Evolutionary conservation across 805 yeast species (phyloP).

Genomic region (Tetrapisispora pingtungensis): DNA sequence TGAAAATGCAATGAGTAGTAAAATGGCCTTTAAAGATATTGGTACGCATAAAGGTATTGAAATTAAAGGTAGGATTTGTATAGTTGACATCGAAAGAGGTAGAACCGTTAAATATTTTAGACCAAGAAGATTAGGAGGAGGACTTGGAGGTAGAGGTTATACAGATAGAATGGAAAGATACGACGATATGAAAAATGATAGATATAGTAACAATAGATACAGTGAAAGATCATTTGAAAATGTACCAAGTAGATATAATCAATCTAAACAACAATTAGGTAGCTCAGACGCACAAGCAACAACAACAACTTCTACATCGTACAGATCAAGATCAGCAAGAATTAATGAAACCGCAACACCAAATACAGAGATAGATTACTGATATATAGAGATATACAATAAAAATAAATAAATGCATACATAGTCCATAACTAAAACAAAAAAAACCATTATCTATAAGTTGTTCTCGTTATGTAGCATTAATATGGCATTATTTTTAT

Average conservation of each 20-base stretch:
- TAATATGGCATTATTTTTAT: no score
- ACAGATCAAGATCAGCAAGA: constrained; percentile 19
- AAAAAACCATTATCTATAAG: no score
- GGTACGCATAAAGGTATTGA: constrained; percentile 36
- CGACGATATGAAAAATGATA: neutral
- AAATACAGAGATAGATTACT: constrained; percentile 15
- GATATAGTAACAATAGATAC: no score
- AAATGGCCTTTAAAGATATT: constrained; percentile 49
- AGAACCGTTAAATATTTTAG: constrained; percentile 56
- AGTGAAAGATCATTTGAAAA: no score
- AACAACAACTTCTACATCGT: constrained; percentile 1
- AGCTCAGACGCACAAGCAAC: no score
- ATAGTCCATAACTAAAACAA: no score
- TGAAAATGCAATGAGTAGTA: constrained; percentile 49
- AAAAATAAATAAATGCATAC: neutral
- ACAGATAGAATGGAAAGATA: constrained; percentile 8
- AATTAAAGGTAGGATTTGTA: constrained; percentile 43
- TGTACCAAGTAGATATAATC: neutral
- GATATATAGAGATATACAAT: neutral
- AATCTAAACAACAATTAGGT: neutral
- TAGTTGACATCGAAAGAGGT: constrained; percentile 69
- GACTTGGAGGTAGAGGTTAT: constrained; percentile 78
- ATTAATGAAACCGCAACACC: constrained; percentile 5
- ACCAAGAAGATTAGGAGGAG: constrained; percentile 79
- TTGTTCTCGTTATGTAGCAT: no score